Evolutionary conservation across 1,284 basidiomycete species (phyloP), one percentile per base, ranked within the genome.

Genomic region (Trametes pubescens): DNA sequence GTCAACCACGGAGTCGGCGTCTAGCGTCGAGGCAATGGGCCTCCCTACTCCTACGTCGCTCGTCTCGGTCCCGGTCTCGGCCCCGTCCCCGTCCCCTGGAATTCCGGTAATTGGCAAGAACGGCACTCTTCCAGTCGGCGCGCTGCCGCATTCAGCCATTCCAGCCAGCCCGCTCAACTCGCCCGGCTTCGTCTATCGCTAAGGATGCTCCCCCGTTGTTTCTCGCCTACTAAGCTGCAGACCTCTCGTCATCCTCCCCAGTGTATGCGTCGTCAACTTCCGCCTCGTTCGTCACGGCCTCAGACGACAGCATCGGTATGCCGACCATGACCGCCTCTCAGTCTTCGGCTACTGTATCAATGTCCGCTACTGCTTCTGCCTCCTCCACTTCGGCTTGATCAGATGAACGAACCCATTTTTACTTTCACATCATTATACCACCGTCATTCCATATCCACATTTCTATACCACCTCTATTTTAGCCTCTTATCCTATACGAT

Each of bases 191-290:
- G 0, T 58, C 58, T 16, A 48, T 62, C 21, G 40, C 48, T 0
- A 53, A 49, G 58, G 40, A 64, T n/a, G 61, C 38, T 11, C 65
- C 65, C 38, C 65, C 65, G 26, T 40, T 66, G 65, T 61, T 66
- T 52, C 24, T 47, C 10, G 57, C 14, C 0, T 29, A 47, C 48
- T 56, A 59, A 48, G 60, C 60, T 21, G 59, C 57, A 11, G 57
- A 59, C 22, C 51, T 24, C 18, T 62, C 59, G 22, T 49, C 52
- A 18, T 46, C 29, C 9, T 57, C 29, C 14, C 2, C 22, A 4
- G 21, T 7, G 34, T 16, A 7, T 16, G 8, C 21, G 7, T 47
- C 55, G 14, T 37, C 46, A 18, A 26, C 56, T 26, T 16, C 54
- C 16, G 21, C 8, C n/a, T 49, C 47, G 16, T 4, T 35, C 29